These are phyloP conservation scores for Cryptococcus hybrid DNA, from an alignment of 1,284 basidiomycete genomes.

Conservation along the genomic window DNA sequence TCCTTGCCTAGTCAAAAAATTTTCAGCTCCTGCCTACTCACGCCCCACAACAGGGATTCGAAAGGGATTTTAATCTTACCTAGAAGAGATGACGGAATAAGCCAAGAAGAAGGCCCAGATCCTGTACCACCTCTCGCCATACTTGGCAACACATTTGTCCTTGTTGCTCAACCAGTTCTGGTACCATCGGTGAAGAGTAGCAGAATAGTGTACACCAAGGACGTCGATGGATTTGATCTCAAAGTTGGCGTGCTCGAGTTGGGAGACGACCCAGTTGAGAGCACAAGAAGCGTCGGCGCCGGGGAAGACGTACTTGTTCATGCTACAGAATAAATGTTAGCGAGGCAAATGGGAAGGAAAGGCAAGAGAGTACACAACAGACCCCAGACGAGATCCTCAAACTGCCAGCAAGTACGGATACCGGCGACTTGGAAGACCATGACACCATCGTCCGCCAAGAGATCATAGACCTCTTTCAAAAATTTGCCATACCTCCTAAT, in stretches of 20 bases:
- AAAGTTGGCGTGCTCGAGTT: constrained; percentile 84
- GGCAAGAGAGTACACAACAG: constrained; percentile 34
- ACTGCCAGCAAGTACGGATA: constrained; percentile 92
- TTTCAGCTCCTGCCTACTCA: background rate
- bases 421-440: constrained; percentile 97
- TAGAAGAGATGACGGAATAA: constrained; percentile 60
- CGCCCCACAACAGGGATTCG: background rate
- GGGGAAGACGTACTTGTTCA: constrained; percentile 98
- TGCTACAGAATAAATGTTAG: constrained; percentile 48
- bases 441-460: constrained; percentile 91
- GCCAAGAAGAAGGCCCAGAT: constrained; percentile 91
- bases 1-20: constrained; percentile 63
- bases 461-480: constrained; percentile 86
- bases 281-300: constrained; percentile 95
- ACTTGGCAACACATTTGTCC: constrained; percentile 81
- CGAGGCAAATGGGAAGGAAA: background rate
- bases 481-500: constrained; percentile 89
- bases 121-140: constrained; percentile 87
- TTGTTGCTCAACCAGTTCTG: constrained; percentile 91
- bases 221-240: constrained; percentile 97
- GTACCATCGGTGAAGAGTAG: constrained; percentile 93
- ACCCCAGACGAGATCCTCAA: constrained; percentile 94
- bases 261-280: constrained; percentile 84
- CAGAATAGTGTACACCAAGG: constrained; percentile 94
- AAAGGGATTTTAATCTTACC: constrained; percentile 11